Evolutionary conservation across 2,329 filamentous ascomycete species (phyloP).

Genomic region (Arachnopeziza araneosa): DNA sequence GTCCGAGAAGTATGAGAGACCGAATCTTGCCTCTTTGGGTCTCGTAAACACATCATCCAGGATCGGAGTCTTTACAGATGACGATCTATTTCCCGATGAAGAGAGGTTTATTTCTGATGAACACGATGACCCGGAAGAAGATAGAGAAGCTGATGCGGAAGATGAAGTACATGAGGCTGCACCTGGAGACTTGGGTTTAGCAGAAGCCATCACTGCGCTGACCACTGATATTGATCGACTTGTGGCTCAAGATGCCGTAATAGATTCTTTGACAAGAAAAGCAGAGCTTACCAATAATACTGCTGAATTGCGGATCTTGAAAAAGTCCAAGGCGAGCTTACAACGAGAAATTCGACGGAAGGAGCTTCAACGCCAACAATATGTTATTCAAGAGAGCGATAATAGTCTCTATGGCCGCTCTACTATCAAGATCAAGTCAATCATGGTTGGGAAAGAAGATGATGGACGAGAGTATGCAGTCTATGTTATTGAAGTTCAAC

Average conservation of each 20-base stretch:
- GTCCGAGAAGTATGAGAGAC: slow-evolving; percentile 54
- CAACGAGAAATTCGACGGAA: slow-evolving; percentile 90
- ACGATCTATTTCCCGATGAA: slow-evolving; percentile 89
- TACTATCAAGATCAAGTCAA: slow-evolving; percentile 82
- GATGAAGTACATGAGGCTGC: slow-evolving; percentile 92
- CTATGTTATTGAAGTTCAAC: slow-evolving; percentile 86
- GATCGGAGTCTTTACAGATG: slow-evolving; percentile 87
- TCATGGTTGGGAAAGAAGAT: slow-evolving; percentile 86
- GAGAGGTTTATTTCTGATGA: slow-evolving; percentile 82
- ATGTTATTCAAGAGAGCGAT: slow-evolving; percentile 95
- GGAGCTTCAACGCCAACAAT: slow-evolving; percentile 93
- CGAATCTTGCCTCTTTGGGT: slow-evolving; percentile 85
- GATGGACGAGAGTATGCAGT: slow-evolving; percentile 91
- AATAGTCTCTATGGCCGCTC: slow-evolving; percentile 94
- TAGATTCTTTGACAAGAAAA: slow-evolving; percentile 87
- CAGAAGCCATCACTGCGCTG: slow-evolving; percentile 86
- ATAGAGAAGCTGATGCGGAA: slow-evolving; percentile 54
- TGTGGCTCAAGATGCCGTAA: slow-evolving; percentile 78
- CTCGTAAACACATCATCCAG: slow-evolving; percentile 82
- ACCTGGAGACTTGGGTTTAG: slow-evolving; percentile 86
- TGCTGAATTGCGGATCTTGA: slow-evolving; percentile 83
- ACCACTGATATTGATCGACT: slow-evolving; percentile 88
- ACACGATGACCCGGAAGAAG: slow-evolving; percentile 61
- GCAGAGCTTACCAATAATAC: slow-evolving; percentile 97
- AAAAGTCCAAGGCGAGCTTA: slow-evolving; percentile 89